These are phyloP conservation scores for Intubia oerlemansii DNA, from an alignment of 2,329 filamentous ascomycete genomes.

Conservation along the genomic window DNA sequence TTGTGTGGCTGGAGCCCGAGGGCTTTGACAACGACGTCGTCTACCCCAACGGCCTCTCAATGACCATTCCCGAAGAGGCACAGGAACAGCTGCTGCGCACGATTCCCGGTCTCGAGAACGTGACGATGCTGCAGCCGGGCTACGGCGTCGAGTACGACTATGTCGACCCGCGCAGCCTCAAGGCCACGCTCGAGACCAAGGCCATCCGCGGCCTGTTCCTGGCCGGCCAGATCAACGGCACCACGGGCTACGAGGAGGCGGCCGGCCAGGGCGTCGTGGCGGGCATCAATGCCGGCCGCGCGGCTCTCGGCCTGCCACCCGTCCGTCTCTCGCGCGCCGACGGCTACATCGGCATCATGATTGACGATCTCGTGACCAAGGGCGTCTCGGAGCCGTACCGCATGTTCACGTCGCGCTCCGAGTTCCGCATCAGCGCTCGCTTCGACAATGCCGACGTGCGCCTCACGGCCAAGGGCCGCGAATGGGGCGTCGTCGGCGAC, in stretches of 20 bases:
- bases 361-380: slow-evolving; percentile 92
- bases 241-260: slow-evolving; percentile 94
- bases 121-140: slow-evolving; percentile 79
- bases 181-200: slow-evolving; percentile 85
- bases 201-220: slow-evolving; percentile 73
- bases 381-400: slow-evolving; percentile 92
- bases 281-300: slow-evolving; percentile 82
- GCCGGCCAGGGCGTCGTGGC: slow-evolving; percentile 84
- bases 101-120: slow-evolving; percentile 71
- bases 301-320: slow-evolving; percentile 40
- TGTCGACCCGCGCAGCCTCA: slow-evolving; percentile 75
- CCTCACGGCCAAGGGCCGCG: slow-evolving; percentile 57
- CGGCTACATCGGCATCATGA: slow-evolving; percentile 96
- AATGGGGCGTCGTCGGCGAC: slow-evolving; percentile 60
- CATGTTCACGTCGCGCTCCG: slow-evolving; percentile 93
- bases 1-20: slow-evolving; percentile 94
- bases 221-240: slow-evolving; percentile 94
- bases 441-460: slow-evolving; percentile 87
- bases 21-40: slow-evolving; percentile 77
- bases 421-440: slow-evolving; percentile 82
- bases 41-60: slow-evolving; percentile 92
- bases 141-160: slow-evolving; percentile 99
- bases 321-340: slow-evolving; percentile 61
- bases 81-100: slow-evolving; percentile 74
- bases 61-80: slow-evolving; percentile 80